Evolutionary conservation across 2,329 filamentous ascomycete genomes (phyloP), one percentile per base, ranked within the genome.

Genomic region (Orbilia ellipsospora): DNA sequence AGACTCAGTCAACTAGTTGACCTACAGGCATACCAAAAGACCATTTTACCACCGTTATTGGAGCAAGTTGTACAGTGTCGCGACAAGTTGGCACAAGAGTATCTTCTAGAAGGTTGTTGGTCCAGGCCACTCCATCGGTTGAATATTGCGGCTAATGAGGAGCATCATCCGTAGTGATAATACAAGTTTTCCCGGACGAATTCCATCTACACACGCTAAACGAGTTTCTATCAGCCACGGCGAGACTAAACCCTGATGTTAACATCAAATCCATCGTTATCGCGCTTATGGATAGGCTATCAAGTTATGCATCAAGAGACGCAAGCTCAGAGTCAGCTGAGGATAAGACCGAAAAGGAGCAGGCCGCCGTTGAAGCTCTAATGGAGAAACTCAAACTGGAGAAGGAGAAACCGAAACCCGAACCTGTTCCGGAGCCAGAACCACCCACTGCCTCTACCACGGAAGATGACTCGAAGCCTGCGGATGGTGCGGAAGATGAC

Each of bases 221-320:
- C 81, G 91, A 97, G 81, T 92, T 99, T 82, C 88, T 99, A 40
- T 95, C 91, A 7, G 95, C 95, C 5, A 96, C 97, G 40, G 93
- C 94, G 13, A 88, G 94, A 70, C 86, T 99, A 44, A 97, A 99
- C 80, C 95, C 94, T 0, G 92, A 98, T 80, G 95, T 99, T 80
- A 97, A 99, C 79, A 90, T 99, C 83, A 99, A 99, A 84, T 92
- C 92, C 55, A 99, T 99, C 70, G 94, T 99, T 8, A 97, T 98
- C 81, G 95, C 94, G 26, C 86, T 99, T 74, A 99, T 99, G 96
- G 94, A 99, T 81, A 89, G 95, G 45, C 84, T 99, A 31, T 97
- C 95, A 5, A 90, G 93, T 66, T 99, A 97, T 82, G 94, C 95
- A n/a, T 91, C 95, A 79, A 88, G 94, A 68, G 94, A 98, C 82